Conservation (phyloP, 2,329 filamentous ascomycete species). For the Fusarium napiforme region DNA sequence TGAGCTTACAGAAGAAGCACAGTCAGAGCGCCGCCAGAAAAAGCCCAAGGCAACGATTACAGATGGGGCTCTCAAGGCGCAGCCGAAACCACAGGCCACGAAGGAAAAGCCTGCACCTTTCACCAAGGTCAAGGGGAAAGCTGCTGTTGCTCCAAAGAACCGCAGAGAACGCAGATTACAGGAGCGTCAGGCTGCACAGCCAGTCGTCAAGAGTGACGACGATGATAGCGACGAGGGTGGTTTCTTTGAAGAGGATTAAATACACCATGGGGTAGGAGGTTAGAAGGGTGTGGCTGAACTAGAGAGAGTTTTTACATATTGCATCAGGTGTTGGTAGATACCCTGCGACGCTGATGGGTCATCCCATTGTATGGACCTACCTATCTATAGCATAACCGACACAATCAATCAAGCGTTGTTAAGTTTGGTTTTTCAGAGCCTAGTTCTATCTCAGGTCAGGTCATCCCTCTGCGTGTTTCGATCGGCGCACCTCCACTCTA, state of each 20-base stretch:
- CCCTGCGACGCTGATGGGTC: slow-evolving; percentile 24
- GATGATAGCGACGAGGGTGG: slow-evolving; percentile 65
- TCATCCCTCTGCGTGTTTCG: neutral
- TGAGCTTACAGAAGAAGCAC: slow-evolving; percentile 23
- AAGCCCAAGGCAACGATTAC: slow-evolving; percentile 34
- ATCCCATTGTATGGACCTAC: slow-evolving; percentile 14
- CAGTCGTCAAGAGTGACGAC: slow-evolving; percentile 52
- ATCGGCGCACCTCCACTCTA: slow-evolving; percentile 22
- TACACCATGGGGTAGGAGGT: neutral
- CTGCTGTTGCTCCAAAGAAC: slow-evolving; percentile 49
- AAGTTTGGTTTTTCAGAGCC: slow-evolving; percentile 9
- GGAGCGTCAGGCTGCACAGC: slow-evolving; percentile 50
- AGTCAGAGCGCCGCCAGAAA: slow-evolving; percentile 24
- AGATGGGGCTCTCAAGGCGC: slow-evolving; percentile 32
- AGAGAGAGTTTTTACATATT: slow-evolving; percentile 25
- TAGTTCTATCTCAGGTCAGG: neutral
- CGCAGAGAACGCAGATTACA: slow-evolving; percentile 50
- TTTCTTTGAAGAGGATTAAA: slow-evolving; percentile 63
- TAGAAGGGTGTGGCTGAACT: neutral
- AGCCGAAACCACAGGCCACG: slow-evolving; percentile 34
- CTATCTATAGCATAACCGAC: slow-evolving; percentile 14
- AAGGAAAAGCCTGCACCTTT: slow-evolving; percentile 25
- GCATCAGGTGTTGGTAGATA: slow-evolving; percentile 37
- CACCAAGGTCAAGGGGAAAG: slow-evolving; percentile 35
- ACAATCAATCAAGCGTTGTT: slow-evolving; percentile 18